Evolutionary conservation across 306 rosid genomes (phyloP).

Genomic region (Medicago lupulina): DNA sequence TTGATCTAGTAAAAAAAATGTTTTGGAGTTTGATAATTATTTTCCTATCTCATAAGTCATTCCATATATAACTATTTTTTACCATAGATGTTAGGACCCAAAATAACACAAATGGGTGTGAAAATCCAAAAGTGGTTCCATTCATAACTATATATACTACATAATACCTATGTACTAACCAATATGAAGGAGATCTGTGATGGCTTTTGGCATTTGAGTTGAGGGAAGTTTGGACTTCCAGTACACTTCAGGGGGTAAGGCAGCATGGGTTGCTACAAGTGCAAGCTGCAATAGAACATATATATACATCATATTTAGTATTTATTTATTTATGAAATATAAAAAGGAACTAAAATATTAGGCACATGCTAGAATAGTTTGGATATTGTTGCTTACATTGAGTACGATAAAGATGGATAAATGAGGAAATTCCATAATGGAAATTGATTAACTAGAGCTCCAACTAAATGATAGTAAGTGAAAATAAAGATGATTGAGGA

Average conservation of each 20-base stretch:
- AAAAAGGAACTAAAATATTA: not conserved
- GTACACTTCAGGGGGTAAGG: conserved; percentile 62
- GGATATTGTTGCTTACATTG: conserved; percentile 46
- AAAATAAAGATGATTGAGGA: not conserved
- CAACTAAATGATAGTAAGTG: conserved; percentile 1
- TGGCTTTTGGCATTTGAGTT: conserved; percentile 46
- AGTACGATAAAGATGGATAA: conserved; percentile 46
- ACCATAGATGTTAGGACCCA: too few species aligned
- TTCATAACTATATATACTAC: too few species aligned
- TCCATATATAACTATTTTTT: too few species aligned
- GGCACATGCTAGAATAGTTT: not conserved
- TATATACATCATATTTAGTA: not conserved
- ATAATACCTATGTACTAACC: conserved; percentile 45
- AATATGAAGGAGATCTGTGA: conserved; percentile 57
- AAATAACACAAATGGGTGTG: too few species aligned
- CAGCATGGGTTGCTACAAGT: conserved; percentile 60
- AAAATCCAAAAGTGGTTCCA: too few species aligned
- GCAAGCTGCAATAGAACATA: conserved; percentile 48
- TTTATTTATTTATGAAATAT: not conserved
- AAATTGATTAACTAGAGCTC: not conserved
- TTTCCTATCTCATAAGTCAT: too few species aligned
- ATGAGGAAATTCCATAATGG: conserved; percentile 51
- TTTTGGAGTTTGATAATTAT: too few species aligned
- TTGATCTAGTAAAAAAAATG: too few species aligned
- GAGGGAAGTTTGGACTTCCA: conserved; percentile 73